Base-by-base conservation (phyloP, 768 basidiomycete species). In the Tulasnella sp. region DNA sequence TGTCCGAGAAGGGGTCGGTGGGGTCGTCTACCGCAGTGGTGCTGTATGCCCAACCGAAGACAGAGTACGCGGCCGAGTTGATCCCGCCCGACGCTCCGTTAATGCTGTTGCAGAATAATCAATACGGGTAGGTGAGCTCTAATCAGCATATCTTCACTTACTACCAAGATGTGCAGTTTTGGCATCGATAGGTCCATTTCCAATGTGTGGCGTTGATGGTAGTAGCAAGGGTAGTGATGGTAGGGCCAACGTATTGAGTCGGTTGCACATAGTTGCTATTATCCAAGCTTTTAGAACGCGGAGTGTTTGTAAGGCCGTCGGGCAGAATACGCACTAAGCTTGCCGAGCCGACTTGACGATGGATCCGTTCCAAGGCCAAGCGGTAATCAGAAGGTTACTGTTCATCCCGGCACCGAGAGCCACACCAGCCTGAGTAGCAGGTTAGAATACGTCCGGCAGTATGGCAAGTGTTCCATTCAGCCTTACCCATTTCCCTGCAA, bases 151-250 rank as follows among this genome's bases (percentile, higher is more conserved):
- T 6, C 5, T 31, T 22, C 18, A 48, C 77, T 78, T 46, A 80
- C 69, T 72, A 58, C 83, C 83, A 83, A 14, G 80, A 76, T 3
- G 91, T 89, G 86, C 92, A 92, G 84, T 91, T 89, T 83, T 91
- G 90, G 88, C 92, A 92, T 24, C 90, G 87, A 86, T 89, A 92
- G 4, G 92, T 90, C 89, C 90, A 92, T 81, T 91, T 91, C 91
- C 91, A 92, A 82, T 91, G 90, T 1, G 79, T 80, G 18, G 42
- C 91, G 37, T 91, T 88, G 78, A 85, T 87, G 22, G 89, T 88
- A 11, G 87, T 86, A 6, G 80, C 74, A 89, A 91, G 85, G 69
- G 88, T 88, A 1, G 91, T 92, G 73, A 92, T 85, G 22, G 87
- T 85, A 0, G 91, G 90, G 1, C 90, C 90, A 24, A 84, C 77